Evolutionary conservation across 1,284 basidiomycete genomes (phyloP).

Genomic region (Laetiporus sulphureus): DNA sequence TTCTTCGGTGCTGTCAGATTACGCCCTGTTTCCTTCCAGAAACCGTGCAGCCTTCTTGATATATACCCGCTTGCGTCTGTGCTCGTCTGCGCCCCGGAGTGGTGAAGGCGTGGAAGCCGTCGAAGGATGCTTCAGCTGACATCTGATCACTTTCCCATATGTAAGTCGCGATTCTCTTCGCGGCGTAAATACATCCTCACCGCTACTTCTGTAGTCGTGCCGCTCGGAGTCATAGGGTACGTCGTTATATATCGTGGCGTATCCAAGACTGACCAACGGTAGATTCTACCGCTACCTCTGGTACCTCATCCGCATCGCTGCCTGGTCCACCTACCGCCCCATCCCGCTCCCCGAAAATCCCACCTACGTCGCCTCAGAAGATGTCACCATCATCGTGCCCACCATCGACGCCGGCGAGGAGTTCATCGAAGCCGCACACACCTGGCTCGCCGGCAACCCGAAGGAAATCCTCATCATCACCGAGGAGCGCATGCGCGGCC

Average conservation of each 20-base stretch:
- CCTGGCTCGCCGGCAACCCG: slow-evolving; percentile 85
- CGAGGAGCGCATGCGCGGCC: slow-evolving; percentile 83
- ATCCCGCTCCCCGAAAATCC: slow-evolving; percentile 84
- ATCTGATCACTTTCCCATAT: slow-evolving; percentile 35
- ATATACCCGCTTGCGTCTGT: no score
- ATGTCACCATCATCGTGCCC: slow-evolving; percentile 92
- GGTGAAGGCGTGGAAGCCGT: no score
- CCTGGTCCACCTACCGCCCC: slow-evolving; percentile 72
- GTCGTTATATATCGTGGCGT: slow-evolving; percentile 19
- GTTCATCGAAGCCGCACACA: slow-evolving; percentile 87
- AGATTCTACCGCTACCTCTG: slow-evolving; percentile 88
- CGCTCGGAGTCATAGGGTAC: slow-evolving; percentile 87
- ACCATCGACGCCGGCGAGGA: slow-evolving; percentile 93
- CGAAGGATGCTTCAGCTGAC: slow-evolving; percentile 33
- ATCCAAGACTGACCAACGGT: slow-evolving; percentile 7
- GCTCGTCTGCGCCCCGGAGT: no score
- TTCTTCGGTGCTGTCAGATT: no score
- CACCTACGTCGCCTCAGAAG: slow-evolving; percentile 82
- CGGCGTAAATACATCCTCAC: slow-evolving; percentile 5
- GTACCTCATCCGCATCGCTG: slow-evolving; percentile 79
- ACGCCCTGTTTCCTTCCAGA: no score
- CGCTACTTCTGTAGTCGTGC: slow-evolving; percentile 53
- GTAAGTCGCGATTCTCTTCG: slow-evolving; percentile 23
- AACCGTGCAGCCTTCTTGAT: no score
- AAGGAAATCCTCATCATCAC: slow-evolving; percentile 94